Base-by-base conservation (phyloP, 2,329 filamentous ascomycete species). In the Claviceps capensis region DNA sequence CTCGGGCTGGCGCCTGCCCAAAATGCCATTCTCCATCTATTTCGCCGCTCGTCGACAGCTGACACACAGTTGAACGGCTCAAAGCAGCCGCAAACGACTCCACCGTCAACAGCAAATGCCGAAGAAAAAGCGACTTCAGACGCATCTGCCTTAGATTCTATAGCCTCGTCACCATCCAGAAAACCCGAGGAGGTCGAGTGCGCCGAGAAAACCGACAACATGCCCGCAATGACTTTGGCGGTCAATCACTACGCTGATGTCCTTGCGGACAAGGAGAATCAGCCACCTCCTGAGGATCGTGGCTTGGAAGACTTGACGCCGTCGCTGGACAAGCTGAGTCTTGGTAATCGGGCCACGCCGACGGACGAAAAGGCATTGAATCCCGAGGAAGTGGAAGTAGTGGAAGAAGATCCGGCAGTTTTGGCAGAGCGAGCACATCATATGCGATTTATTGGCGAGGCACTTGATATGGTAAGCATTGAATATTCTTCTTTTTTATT, bases 401-500 rank as follows among this genome's bases (percentile, higher is more conserved):
- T 48, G 14, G 48, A 51, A 14, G 49, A 48, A 30, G 62, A 67
- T 43, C 65, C 65, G 5, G 59, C 55, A 14, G 57, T 64, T 16
- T 52, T 62, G 36, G 63, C 61, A 17, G 65, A 67, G 54, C 59
- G 64, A 47, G 65, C 62, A 22, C 58, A 63, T 55, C 67, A 70
- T 53, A 59, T 67, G 58, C 66, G 64, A 44, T 95, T 89, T 69
- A 95, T 94, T 81, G 79, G 83, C 59, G 84, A 91, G 65, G 90
- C 90, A 56, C 77, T 96, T 59, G 77, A 82, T 59, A 94, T 95
- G 88, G 87, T 91, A 71, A 61, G 8, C 38, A 41, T n/a, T n/a
- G 16, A n/a, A n/a, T 9, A n/a, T 41, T 41, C 16, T 19, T 41
- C 16, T 19, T 9, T 17, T 1, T 19, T 4, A n/a, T 16, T 8